phyloP scores from a whole-genome alignment of 2,329 filamentous ascomycete genomes.

The Monilinia fructicola region DNA sequence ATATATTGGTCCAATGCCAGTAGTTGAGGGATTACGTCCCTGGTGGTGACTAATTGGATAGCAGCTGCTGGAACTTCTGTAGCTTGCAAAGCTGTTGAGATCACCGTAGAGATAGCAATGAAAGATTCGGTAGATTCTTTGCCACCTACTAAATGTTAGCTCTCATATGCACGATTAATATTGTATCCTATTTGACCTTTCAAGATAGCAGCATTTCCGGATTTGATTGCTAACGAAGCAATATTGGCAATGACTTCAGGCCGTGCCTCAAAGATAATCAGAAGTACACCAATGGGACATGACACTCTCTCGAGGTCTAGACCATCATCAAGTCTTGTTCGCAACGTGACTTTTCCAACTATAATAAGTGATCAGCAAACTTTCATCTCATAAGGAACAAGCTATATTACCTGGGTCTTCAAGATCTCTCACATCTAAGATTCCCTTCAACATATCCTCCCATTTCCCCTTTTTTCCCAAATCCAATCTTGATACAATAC shows the following conservation, averaged over 20 bases:
- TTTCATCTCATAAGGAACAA: slow-evolving; percentile 14
- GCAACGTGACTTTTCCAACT: slow-evolving; percentile 83
- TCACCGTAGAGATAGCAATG: slow-evolving; percentile 80
- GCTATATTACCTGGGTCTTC: slow-evolving; percentile 71
- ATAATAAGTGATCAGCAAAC: slow-evolving; percentile 15
- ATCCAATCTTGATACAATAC: slow-evolving; percentile 85
- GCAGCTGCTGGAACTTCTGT: slow-evolving; percentile 81
- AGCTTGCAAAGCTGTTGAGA: slow-evolving; percentile 70
- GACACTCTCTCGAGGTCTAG: slow-evolving; percentile 84
- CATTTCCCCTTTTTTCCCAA: slow-evolving; percentile 85
- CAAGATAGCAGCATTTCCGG: slow-evolving; percentile 92
- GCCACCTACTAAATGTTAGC: slow-evolving; percentile 56
- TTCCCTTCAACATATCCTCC: slow-evolving; percentile 96
- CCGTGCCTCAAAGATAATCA: slow-evolving; percentile 97
- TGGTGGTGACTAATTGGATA: slow-evolving; percentile 89
- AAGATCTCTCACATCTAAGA: slow-evolving; percentile 80
- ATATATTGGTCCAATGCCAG: slow-evolving; percentile 83
- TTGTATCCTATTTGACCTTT: slow-evolving; percentile 61
- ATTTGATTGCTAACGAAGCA: slow-evolving; percentile 92
- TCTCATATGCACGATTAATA: neutral
- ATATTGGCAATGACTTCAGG: slow-evolving; percentile 99
- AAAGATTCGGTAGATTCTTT: slow-evolving; percentile 98
- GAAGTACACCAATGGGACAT: slow-evolving; percentile 92
- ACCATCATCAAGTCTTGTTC: slow-evolving; percentile 82
- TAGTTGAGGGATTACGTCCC: slow-evolving; percentile 87